Base-by-base conservation (phyloP, 2,329 filamentous ascomycete species). In the Hymenoscyphus linearis region DNA sequence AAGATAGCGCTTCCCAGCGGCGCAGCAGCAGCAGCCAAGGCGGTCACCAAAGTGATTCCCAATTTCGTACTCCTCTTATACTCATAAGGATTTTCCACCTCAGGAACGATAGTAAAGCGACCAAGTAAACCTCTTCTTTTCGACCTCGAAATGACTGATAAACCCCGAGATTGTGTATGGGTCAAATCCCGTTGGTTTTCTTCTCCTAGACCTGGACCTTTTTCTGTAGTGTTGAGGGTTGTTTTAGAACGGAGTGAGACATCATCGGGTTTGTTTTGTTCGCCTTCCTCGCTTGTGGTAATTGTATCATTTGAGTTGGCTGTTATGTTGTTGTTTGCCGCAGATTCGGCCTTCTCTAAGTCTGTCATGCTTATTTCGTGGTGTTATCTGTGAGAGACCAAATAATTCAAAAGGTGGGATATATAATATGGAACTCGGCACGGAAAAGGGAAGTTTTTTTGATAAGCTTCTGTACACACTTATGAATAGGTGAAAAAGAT, bases 1-100 rank as follows among this genome's bases (percentile, higher is more conserved):
- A 96, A 86, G 59, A 96, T 92, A 1, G 88, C 84, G 31, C 89
- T 93, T 0, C 93, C 93, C 77, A 96, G 85, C 0, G 93, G 93
- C 0, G 89, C 91, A 0, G 85, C 89, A 14, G 87, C 85, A 1
- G 85, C 91, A 2, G 91, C 91, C 16, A 93, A 71, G 1, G 91
- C 88, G 53, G 96, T 84, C 55, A 93, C 83, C 37, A 85, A 79
- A 0, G 92, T 96, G 66, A 97, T 86, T 63, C 84, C 82, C 92
- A 92, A 96, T 84, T 96, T 96, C 14, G 84, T 90, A 56, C 77
- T 82, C 36, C 84, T 82, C 12, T 81, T 77, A 71, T 96, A 96
- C 57, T 90, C 83, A 62, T 87, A 85, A 0, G 92, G 89, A 35
- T 87, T 80, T 53, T 90, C 85, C 14, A 96, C 85, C 75, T 97